Evolutionary conservation across 2,329 filamentous ascomycete species (phyloP).

Genomic region (Neonectria neomacrospora): DNA sequence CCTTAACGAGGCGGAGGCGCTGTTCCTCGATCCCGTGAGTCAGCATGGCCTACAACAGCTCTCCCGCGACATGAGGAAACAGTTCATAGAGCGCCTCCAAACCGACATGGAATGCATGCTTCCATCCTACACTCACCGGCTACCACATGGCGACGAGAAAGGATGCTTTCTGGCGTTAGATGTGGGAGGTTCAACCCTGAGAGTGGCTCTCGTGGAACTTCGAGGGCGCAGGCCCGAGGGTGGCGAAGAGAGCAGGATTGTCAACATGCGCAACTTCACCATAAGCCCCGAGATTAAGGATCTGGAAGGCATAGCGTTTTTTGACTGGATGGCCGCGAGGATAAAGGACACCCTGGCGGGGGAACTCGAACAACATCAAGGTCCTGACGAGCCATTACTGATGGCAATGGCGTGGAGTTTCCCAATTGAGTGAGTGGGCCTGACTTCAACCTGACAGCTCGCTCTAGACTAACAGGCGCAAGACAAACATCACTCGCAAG

Average conservation of each 20-base stretch:
- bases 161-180: conserved; percentile 73
- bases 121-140: conserved; percentile 72
- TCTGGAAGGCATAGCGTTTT: conserved; percentile 69
- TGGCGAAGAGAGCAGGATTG: conserved; percentile 60
- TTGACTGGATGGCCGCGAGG: conserved; percentile 74
- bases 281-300: conserved; percentile 67
- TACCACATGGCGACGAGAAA: conserved; percentile 68
- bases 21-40: conserved; percentile 61
- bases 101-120: conserved; percentile 69
- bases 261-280: conserved; percentile 65
- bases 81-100: conserved; percentile 65
- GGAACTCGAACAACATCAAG: conserved; percentile 52
- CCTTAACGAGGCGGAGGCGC: conserved; percentile 64
- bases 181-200: conserved; percentile 75
- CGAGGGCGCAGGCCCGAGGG: conserved; percentile 55
- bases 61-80: conserved; percentile 61
- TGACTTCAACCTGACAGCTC: conserved; percentile 2
- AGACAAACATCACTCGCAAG: conserved; percentile 73
- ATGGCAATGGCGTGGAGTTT: conserved; percentile 77
- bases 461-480: conserved; percentile 38
- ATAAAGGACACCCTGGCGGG: conserved; percentile 66
- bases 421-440: conserved; percentile 70
- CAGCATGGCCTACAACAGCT: conserved; percentile 59
- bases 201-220: conserved; percentile 72
- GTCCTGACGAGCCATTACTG: conserved; percentile 58